phyloP scores from a whole-genome alignment of 306 rosid genomes.

The Trifolium repens region DNA sequence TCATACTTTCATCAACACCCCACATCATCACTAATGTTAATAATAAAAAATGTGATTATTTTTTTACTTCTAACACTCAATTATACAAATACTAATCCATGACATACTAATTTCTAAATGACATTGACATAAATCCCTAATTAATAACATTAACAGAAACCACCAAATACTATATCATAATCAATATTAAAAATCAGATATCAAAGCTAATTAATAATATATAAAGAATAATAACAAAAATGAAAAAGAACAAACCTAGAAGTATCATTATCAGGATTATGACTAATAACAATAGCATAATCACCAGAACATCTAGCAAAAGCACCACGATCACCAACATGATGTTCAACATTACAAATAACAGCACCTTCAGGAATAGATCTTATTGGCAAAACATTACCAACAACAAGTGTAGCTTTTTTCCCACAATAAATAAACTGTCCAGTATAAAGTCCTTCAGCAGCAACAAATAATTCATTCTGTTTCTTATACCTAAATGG shows the following conservation, averaged over 20 bases:
- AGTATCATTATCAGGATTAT: constrained; percentile 76
- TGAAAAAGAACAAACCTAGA: constrained; percentile 47
- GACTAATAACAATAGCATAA: constrained; percentile 80
- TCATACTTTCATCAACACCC: background rate
- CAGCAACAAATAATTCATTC: constrained; percentile 65
- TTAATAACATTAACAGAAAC: too few relatives aligned
- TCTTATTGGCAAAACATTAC: constrained; percentile 69
- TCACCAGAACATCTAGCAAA: constrained; percentile 77
- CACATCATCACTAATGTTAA: background rate
- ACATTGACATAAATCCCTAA: background rate
- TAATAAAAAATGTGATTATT: background rate
- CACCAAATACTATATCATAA: too few relatives aligned
- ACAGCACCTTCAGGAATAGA: constrained; percentile 85
- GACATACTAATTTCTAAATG: background rate
- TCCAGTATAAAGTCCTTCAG: constrained; percentile 78
- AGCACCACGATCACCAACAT: constrained; percentile 84
- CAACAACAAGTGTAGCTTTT: constrained; percentile 77
- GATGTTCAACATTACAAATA: constrained; percentile 79
- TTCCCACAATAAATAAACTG: constrained; percentile 81
- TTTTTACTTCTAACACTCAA: background rate
- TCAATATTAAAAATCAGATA: too few relatives aligned
- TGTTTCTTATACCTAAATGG: constrained; percentile 81
- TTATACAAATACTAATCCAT: too few relatives aligned
- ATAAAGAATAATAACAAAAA: background rate
- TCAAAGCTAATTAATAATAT: background rate